These are phyloP conservation scores for Lophiotrema nucula DNA, from an alignment of 495 filamentous ascomycete genomes.

Conservation along the genomic window DNA sequence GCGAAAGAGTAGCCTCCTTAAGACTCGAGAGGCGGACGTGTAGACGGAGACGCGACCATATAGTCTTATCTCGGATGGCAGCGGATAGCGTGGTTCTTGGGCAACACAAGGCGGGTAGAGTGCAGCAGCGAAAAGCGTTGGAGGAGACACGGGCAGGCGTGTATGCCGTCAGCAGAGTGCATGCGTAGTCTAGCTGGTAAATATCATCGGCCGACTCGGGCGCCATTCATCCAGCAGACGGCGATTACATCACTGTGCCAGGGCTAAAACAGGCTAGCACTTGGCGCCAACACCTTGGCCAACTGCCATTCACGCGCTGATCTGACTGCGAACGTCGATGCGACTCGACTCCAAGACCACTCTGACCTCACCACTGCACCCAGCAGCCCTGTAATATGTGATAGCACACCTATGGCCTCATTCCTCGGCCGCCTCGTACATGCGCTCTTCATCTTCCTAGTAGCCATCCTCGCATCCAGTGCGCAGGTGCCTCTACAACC, in stretches of 20 bases:
- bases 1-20: no score
- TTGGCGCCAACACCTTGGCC: no score
- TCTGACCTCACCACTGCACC: no score
- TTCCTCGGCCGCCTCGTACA: constrained; percentile 18
- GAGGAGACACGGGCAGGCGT: no score
- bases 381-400: constrained; percentile 3
- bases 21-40: no score
- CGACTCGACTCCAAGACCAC: no score
- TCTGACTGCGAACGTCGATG: no score
- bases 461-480: neutral
- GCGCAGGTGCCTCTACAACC: constrained; percentile 30
- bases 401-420: constrained; percentile 17
- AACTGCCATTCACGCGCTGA: no score
- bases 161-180: constrained; percentile 23
- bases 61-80: constrained; percentile 13
- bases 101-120: neutral
- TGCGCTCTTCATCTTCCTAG: constrained; percentile 8
- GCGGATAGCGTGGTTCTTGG: constrained; percentile 18
- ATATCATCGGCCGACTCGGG: neutral
- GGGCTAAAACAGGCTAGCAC: no score
- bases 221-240: no score
- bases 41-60: no score
- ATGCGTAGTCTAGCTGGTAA: constrained; percentile 5
- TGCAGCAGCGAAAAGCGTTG: neutral
- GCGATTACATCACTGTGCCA: neutral